Base-by-base conservation (phyloP, 2,329 filamentous ascomycete genomes). In the Teratosphaeria pseudoeucalypti region DNA sequence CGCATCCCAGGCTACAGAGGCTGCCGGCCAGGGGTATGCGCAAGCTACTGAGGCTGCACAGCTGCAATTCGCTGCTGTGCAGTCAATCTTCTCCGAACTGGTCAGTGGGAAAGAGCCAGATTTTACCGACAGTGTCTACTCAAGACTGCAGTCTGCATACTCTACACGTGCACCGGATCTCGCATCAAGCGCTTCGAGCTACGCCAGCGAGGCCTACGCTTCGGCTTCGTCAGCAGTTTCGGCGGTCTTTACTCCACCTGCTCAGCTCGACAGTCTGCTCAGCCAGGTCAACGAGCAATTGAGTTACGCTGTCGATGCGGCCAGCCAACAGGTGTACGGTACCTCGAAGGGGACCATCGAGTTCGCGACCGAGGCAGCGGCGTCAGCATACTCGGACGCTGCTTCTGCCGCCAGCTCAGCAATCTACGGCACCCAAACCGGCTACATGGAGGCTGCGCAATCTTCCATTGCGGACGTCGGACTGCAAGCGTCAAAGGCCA, bases 51-150 rank as follows among this genome's bases (percentile, higher is more conserved):
- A 81, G 23, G 80, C 80, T 34, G 83, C 83, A 0, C 77, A 78
- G 6, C 79, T 81, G 55, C 86, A 90, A 66, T 92, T 89, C 65
- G 81, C 82, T 5, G 84, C 84, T 29, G 81, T 95, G 5, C 85
- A 86, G 70, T 83, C 82, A 12, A 80, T 94, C 1, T 81, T 95
- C 14, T 88, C 87, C 1, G 90, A 95, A 72, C 78, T 95, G 1
- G 78, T 95, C 14, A 75, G 81, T 49, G 90, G 88, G 57, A 90
- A 87, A 71, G 90, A 95, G 70, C 86, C 89, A 0, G 84, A 85
- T 14, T 95, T 90, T 67, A 91, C 87, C 0, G 88, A 95, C 68
- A 91, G 88, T 61, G 87, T 92, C 2, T 84, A 90, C 74, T 84
- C 78, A 57, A 83, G 87, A 57, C 79, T 95, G 12, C 82, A 83